Evolutionary conservation across 2,329 filamentous ascomycete genomes (phyloP), one percentile per base, ranked within the genome.

Genomic region (Ceratocystis alfenasii): DNA sequence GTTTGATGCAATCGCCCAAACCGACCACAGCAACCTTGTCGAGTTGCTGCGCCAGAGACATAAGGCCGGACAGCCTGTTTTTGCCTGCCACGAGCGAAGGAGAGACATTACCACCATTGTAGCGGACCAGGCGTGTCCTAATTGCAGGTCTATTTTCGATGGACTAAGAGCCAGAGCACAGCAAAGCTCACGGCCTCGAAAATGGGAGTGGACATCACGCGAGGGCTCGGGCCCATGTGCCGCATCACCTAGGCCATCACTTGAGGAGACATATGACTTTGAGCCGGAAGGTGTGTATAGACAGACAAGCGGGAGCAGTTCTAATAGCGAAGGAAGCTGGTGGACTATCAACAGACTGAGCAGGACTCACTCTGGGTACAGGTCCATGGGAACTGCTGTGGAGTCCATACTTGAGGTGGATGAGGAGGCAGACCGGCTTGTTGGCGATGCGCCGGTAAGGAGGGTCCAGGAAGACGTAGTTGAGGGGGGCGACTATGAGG

Each of bases 1-100:
- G 41, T 63, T 63, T 30, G 61, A 48, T 3, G 25, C 61, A 5
- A 45, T 63, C 15, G 36, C 30, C 41, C 61, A 46, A 3, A 48
- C 41, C 8, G 61, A 63, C 17, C 7, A 30, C 15, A n/a, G 30
- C 8, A 25, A 17, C 12, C 22, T 63, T n/a, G 75, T 84, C 4
- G 79, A 83, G 71, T 65, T 30, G 20, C 61, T 66, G 20, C 70
- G 69, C 57, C 80, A 84, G 68, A 80, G 78, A 0, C 70, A 68
- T 2, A 73, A 77, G 60, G 80, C 81, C 0, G 70, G 65, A 48
- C 68, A 69, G 6, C 73, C 70, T 7, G 80, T 78, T 1, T 78
- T 78, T 50, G 65, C 61, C 44, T 63, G 61, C 45, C 41, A 45
- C 41, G 41, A 63, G 25, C 33, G 45, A 6, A 48, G 44, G 41